A percentile compares a stretch with the other conserved stretches of the same genome.
These are phyloP conservation scores for Ophiostoma montium DNA, from an alignment of 2,329 filamentous ascomycete genomes.

Conservation along the genomic window DNA sequence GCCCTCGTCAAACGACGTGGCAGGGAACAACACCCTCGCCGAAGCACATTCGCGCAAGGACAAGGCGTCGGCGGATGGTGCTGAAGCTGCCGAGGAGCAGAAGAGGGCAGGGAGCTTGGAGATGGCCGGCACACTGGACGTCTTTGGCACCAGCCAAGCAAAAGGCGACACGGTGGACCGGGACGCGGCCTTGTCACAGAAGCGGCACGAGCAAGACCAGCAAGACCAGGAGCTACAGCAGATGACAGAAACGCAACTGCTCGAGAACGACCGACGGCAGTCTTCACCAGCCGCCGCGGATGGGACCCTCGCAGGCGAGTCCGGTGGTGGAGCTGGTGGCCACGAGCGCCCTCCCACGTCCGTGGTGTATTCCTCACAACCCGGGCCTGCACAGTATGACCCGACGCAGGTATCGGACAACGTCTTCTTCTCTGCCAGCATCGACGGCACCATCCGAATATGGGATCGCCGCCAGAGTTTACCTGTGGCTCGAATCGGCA, in stretches of 20 bases:
- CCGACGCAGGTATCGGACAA: slow-evolving; percentile 51
- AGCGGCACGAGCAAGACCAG: slow-evolving; percentile 2
- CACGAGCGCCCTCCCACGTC: neutral
- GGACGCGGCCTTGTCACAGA: neutral
- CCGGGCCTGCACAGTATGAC: slow-evolving; percentile 30
- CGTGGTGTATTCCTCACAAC: slow-evolving; percentile 23
- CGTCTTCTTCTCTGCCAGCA: slow-evolving; percentile 77
- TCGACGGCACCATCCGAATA: slow-evolving; percentile 77
- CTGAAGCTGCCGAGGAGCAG: too few species aligned
- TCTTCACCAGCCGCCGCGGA: neutral
- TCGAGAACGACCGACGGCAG: neutral
- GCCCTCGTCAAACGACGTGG: neutral
- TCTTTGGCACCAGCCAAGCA: too few species aligned
- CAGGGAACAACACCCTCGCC: neutral
- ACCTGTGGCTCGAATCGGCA: slow-evolving; percentile 66
- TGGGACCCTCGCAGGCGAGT: neutral
- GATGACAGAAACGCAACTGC: slow-evolving; percentile 3
- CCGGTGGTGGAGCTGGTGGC: too few species aligned
- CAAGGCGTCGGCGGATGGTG: neutral
- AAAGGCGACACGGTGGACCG: neutral
- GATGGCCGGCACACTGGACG: neutral
- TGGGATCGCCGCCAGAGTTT: slow-evolving; percentile 75
- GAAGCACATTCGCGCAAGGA: neutral
- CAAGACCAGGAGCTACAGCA: slow-evolving; percentile 7
- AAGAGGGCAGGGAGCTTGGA: neutral